A percentile compares a stretch with the other conserved stretches of the same genome.
Conservation (phyloP, 148 eudicot species). For the Arbutus unedo region DNA sequence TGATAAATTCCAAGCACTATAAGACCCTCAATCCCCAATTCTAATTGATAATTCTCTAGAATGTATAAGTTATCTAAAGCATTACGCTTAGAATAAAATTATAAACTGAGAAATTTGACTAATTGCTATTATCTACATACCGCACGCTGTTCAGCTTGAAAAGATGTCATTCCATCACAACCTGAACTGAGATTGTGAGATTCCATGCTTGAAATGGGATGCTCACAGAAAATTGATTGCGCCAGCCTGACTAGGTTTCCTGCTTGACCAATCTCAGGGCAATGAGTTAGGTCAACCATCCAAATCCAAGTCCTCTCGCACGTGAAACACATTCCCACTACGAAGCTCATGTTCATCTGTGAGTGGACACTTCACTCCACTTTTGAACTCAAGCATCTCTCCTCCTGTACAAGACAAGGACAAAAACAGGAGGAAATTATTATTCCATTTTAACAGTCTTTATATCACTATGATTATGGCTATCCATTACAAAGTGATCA, state of each 20-base stretch:
- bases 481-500: conserved; percentile 74
- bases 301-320: conserved; percentile 24
- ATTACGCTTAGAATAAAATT: not conserved
- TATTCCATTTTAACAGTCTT: conserved; percentile 68
- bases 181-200: not conserved
- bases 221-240: conserved; percentile 20
- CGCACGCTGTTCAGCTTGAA: conserved; percentile 16
- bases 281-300: conserved; percentile 26
- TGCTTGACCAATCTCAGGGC: conserved; percentile 39
- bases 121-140: conserved; percentile 12
- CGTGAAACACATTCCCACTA: conserved; percentile 24
- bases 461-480: conserved; percentile 69
- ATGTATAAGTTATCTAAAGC: not conserved
- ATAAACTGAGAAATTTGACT: conserved; percentile 7
- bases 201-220: conserved; percentile 8
- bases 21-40: not conserved
- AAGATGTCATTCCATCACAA: conserved; percentile 8
- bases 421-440: conserved; percentile 82
- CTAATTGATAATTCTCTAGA: not conserved
- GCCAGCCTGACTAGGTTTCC: conserved; percentile 27
- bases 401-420: conserved; percentile 94
- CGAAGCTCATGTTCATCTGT: conserved; percentile 29
- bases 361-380: conserved; percentile 27
- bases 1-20: not conserved
- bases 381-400: conserved; percentile 47